Conservation (phyloP, 1,284 basidiomycete species). For the Porodaedalea pini region DNA sequence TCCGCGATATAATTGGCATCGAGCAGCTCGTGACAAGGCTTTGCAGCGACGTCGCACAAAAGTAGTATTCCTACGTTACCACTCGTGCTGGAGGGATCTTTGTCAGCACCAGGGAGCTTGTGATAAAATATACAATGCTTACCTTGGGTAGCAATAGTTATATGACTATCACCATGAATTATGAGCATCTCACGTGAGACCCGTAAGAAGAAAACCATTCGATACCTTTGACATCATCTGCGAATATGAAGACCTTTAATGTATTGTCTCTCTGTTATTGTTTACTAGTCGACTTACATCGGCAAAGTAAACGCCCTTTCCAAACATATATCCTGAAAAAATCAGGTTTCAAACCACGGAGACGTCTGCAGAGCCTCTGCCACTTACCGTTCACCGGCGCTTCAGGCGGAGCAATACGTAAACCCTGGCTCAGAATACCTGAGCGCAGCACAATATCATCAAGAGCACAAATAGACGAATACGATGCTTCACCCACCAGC, state of each 20-base stretch:
- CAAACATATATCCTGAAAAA: slow-evolving; percentile 55
- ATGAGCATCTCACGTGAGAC: too few relatives aligned
- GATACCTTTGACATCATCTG: slow-evolving; percentile 62
- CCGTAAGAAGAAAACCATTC: neutral
- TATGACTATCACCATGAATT: slow-evolving; percentile 45
- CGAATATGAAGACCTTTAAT: neutral
- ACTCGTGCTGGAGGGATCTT: slow-evolving; percentile 41
- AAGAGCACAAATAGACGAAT: neutral
- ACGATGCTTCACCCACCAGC: slow-evolving; percentile 37
- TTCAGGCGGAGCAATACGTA: slow-evolving; percentile 68
- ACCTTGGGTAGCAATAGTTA: slow-evolving; percentile 55
- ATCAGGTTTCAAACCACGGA: neutral
- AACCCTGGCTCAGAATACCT: slow-evolving; percentile 62
- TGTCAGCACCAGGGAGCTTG: slow-evolving; percentile 7
- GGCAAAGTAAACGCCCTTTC: slow-evolving; percentile 67
- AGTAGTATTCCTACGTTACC: slow-evolving; percentile 49
- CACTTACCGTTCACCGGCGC: slow-evolving; percentile 47
- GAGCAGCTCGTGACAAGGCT: slow-evolving; percentile 50
- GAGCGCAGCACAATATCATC: neutral
- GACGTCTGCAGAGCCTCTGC: neutral
- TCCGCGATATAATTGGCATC: slow-evolving; percentile 51
- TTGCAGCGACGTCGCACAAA: slow-evolving; percentile 56
- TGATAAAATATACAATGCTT: slow-evolving; percentile 24
- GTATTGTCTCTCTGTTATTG: slow-evolving; percentile 10
- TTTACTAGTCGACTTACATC: slow-evolving; percentile 42